Evolutionary conservation across 2,329 filamentous ascomycete species (phyloP).

Genomic region (Xylaria sp.): DNA sequence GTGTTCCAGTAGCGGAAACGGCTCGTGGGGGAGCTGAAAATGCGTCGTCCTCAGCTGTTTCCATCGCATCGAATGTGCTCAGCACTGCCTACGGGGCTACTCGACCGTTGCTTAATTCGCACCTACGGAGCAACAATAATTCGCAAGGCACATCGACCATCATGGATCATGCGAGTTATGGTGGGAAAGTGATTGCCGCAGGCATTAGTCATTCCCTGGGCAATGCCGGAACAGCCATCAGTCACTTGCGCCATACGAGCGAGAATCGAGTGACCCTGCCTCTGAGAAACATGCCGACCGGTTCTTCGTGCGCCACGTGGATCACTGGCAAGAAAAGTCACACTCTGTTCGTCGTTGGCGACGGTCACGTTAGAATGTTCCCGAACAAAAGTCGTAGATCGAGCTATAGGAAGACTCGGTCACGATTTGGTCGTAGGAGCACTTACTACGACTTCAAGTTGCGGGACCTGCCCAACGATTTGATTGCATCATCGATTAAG

Average conservation of each 20-base stretch:
- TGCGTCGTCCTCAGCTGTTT: conserved; percentile 49
- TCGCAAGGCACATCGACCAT: conserved; percentile 41
- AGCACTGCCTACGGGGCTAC: conserved; percentile 66
- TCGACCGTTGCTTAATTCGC: conserved; percentile 52
- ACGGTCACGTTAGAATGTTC: conserved; percentile 62
- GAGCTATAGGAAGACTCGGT: conserved; percentile 48
- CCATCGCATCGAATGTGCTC: conserved; percentile 65
- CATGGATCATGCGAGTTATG: conserved; percentile 60
- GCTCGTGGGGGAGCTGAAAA: conserved; percentile 45
- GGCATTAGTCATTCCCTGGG: conserved; percentile 70
- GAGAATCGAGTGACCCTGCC: conserved; percentile 71
- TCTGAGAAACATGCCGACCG: conserved; percentile 43
- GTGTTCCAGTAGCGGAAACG: conserved; percentile 40
- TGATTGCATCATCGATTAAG: conserved; percentile 51
- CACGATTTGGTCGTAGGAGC: conserved; percentile 48
- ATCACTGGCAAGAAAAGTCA: conserved; percentile 57
- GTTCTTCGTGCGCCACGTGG: conserved; percentile 59
- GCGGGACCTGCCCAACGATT: conserved; percentile 55
- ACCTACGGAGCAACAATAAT: conserved; percentile 47
- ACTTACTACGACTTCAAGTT: conserved; percentile 64
- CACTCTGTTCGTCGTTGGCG: conserved; percentile 59
- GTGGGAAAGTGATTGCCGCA: conserved; percentile 65
- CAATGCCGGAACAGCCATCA: conserved; percentile 65
- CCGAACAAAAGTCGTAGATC: conserved; percentile 52
- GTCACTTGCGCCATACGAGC: conserved; percentile 65